phyloP scores from a whole-genome alignment of 2,329 filamentous ascomycete species.

The Trichoderma harzianum region DNA sequence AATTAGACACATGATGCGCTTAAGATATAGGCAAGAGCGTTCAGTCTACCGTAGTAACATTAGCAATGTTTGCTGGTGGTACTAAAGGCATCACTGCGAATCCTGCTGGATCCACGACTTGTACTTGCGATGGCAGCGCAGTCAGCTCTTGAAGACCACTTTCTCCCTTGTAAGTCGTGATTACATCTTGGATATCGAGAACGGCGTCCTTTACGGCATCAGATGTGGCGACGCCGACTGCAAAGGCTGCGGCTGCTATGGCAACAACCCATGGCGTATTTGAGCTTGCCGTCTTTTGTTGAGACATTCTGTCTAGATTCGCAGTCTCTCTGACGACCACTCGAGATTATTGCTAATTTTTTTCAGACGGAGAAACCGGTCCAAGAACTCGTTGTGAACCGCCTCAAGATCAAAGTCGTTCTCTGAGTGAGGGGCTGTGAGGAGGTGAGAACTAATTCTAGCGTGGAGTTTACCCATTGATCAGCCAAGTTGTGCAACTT shows the following conservation, averaged over 20 bases:
- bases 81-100: slow-evolving; percentile 14
- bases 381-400: background rate
- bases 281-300: background rate
- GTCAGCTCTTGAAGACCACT: background rate
- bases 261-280: background rate
- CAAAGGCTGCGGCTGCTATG: slow-evolving; percentile 2
- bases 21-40: background rate
- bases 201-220: background rate
- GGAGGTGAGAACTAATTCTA: background rate
- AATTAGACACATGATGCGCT: background rate
- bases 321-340: background rate
- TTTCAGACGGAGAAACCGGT: background rate
- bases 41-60: slow-evolving; percentile 10
- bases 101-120: background rate
- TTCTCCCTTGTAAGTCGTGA: background rate
- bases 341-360: background rate
- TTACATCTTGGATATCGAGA: background rate
- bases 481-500: background rate
- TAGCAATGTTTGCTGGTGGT: slow-evolving; percentile 8
- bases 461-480: background rate
- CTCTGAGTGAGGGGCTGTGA: background rate
- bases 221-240: slow-evolving; percentile 10
- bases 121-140: slow-evolving; percentile 13
- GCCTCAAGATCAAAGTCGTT: background rate
- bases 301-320: background rate